phyloP scores from a whole-genome alignment of 495 filamentous ascomycete species.

The Antarctomyces pellizariae region DNA sequence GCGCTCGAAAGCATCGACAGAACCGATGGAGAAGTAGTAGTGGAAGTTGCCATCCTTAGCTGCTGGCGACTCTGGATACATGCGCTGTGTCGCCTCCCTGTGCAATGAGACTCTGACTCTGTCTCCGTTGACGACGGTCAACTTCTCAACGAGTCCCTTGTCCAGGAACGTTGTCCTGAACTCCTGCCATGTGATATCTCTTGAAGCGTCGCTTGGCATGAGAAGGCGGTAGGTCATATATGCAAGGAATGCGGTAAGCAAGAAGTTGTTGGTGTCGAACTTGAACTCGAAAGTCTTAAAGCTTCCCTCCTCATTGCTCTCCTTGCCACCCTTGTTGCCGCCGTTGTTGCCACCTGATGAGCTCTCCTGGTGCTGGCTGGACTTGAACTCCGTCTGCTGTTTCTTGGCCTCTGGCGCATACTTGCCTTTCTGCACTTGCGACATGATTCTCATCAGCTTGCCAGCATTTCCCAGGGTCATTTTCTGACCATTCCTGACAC shows the following conservation, averaged over 20 bases:
- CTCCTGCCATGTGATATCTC: slow-evolving; percentile 95
- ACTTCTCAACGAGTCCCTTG: slow-evolving; percentile 83
- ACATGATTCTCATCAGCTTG: slow-evolving; percentile 24
- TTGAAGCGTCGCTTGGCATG: slow-evolving; percentile 37
- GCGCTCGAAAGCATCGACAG: slow-evolving; percentile 77
- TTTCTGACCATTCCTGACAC: slow-evolving; percentile 15
- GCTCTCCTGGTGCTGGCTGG: slow-evolving; percentile 10
- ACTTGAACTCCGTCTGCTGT: slow-evolving; percentile 7
- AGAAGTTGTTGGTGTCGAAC: slow-evolving; percentile 13
- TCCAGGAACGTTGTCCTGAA: slow-evolving; percentile 79
- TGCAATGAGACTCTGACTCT: slow-evolving; percentile 67
- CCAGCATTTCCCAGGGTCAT: slow-evolving; percentile 24
- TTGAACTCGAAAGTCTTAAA: slow-evolving; percentile 11
- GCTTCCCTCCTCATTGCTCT: slow-evolving; percentile 11
- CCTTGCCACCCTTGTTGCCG: slow-evolving; percentile 9
- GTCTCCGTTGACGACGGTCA: slow-evolving; percentile 52
- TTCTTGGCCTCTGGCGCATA: slow-evolving; percentile 8
- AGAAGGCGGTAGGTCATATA: slow-evolving; percentile 38
- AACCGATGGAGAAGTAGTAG: slow-evolving; percentile 92
- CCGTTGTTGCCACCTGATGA: slow-evolving; percentile 1
- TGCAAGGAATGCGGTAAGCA: slow-evolving; percentile 28
- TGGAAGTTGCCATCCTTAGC: slow-evolving; percentile 42
- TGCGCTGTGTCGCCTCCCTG: slow-evolving; percentile 47
- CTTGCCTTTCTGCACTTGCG: slow-evolving; percentile 16
- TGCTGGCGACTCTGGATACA: slow-evolving; percentile 66